Evolutionary conservation across 306 rosid genomes (phyloP).

Genomic region (Cicer pinnatifidum): DNA sequence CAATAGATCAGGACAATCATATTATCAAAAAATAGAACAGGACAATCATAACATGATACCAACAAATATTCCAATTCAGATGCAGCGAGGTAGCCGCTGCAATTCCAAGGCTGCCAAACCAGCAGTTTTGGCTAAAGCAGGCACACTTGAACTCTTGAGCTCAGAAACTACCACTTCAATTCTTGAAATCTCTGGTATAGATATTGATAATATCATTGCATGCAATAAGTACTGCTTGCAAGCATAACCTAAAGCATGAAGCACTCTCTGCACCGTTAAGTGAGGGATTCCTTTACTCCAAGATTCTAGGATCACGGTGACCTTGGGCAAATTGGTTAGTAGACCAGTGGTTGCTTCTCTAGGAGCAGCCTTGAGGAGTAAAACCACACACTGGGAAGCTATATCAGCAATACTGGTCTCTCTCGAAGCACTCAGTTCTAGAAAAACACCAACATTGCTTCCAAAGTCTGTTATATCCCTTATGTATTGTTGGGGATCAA

Average conservation of each 20-base stretch:
- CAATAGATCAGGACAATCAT: slow-evolving; percentile 26
- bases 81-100: slow-evolving; percentile 92
- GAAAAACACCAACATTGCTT: slow-evolving; percentile 72
- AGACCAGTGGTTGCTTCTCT: slow-evolving; percentile 92
- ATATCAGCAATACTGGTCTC: slow-evolving; percentile 64
- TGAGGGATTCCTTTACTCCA: slow-evolving; percentile 65
- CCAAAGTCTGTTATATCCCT: slow-evolving; percentile 88
- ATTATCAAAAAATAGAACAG: slow-evolving; percentile 6
- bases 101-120: slow-evolving; percentile 77
- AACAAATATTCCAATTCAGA: slow-evolving; percentile 56
- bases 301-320: slow-evolving; percentile 71
- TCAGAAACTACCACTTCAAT: slow-evolving; percentile 75
- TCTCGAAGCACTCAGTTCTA: slow-evolving; percentile 67
- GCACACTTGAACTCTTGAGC: slow-evolving; percentile 69
- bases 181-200: slow-evolving; percentile 75
- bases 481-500: slow-evolving; percentile 78
- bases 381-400: slow-evolving; percentile 84
- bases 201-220: slow-evolving; percentile 89
- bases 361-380: slow-evolving; percentile 85
- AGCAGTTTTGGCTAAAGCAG: slow-evolving; percentile 68
- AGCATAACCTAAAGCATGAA: slow-evolving; percentile 82
- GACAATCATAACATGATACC: slow-evolving; percentile 40
- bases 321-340: slow-evolving; percentile 82
- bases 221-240: slow-evolving; percentile 80
- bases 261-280: slow-evolving; percentile 67